Conservation (phyloP, 2,329 filamentous ascomycete species). For the Bipolaris zeicola region DNA sequence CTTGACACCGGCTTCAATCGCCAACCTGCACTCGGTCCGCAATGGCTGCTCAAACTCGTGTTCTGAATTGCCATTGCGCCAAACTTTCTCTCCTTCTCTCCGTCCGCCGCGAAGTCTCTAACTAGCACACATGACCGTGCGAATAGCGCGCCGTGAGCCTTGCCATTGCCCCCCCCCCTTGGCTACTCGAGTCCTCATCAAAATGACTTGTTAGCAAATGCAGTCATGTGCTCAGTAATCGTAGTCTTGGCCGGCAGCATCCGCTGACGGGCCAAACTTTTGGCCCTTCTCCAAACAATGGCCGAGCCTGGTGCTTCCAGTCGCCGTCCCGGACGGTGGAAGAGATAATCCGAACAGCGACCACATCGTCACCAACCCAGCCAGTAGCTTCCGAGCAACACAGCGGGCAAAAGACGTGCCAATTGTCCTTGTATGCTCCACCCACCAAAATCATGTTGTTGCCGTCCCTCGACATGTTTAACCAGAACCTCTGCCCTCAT, state of each 20-base stretch:
- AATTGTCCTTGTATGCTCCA: conserved; percentile 5
- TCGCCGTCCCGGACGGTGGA: conserved; percentile 29
- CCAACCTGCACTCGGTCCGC: neutral
- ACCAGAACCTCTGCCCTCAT: conserved; percentile 15
- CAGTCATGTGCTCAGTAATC: neutral
- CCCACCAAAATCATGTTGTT: conserved; percentile 23
- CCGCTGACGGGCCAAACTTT: neutral
- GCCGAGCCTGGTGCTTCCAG: conserved; percentile 21
- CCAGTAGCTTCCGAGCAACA: conserved; percentile 16
- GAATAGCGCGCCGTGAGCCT: neutral
- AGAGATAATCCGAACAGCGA: conserved; percentile 41
- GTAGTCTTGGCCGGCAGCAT: neutral
- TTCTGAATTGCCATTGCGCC: neutral
- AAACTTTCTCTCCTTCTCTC: neutral
- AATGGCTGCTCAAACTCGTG: neutral
- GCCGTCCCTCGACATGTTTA: conserved; percentile 4
- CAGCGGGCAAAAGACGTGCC: conserved; percentile 12
- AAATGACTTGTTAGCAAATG: neutral
- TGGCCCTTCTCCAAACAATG: conserved; percentile 15
- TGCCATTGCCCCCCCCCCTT: neutral
- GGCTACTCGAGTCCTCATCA: neutral
- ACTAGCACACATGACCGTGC: neutral
- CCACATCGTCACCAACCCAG: conserved; percentile 21
- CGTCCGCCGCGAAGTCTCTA: neutral
- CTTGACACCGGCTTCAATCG: neutral